Conservation (phyloP, 371 early-diverging fungal species). For the Circinella minor region DNA sequence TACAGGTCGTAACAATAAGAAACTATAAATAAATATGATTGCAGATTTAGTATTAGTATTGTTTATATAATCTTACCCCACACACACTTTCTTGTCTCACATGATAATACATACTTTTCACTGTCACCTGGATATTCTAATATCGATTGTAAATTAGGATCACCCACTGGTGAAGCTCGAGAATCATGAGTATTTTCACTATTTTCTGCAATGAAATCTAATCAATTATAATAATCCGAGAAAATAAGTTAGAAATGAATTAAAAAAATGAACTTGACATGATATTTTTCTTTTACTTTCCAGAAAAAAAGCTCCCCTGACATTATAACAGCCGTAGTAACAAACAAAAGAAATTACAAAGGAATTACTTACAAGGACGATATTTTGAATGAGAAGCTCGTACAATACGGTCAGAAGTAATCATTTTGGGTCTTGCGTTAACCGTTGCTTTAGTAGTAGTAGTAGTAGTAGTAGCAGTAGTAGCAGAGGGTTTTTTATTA, state of each 20-base stretch:
- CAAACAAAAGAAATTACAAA: background rate
- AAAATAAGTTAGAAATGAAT: background rate
- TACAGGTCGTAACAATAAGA: slow-evolving; percentile 45
- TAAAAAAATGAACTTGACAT: background rate
- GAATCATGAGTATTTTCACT: slow-evolving; percentile 37
- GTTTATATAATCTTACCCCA: too few species aligned
- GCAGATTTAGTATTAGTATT: background rate
- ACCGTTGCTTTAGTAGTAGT: background rate
- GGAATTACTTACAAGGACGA: slow-evolving; percentile 47
- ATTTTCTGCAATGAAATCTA: slow-evolving; percentile 23
- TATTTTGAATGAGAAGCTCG: slow-evolving; percentile 46
- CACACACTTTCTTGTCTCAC: too few species aligned
- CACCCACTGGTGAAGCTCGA: slow-evolving; percentile 36
- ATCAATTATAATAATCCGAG: background rate
- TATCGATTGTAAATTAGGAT: slow-evolving; percentile 35
- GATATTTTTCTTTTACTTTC: too few species aligned
- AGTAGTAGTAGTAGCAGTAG: background rate
- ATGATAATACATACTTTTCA: slow-evolving; percentile 35
- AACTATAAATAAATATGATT: slow-evolving; percentile 20
- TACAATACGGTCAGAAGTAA: slow-evolving; percentile 56
- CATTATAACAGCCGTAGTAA: background rate
- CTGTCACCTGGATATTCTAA: slow-evolving; percentile 48
- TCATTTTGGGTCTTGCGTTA: slow-evolving; percentile 21
- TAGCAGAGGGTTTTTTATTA: background rate
- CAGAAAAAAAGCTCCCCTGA: background rate